Evolutionary conservation across 1,284 basidiomycete species (phyloP).

Genomic region (Ceratobasidium papillatum): DNA sequence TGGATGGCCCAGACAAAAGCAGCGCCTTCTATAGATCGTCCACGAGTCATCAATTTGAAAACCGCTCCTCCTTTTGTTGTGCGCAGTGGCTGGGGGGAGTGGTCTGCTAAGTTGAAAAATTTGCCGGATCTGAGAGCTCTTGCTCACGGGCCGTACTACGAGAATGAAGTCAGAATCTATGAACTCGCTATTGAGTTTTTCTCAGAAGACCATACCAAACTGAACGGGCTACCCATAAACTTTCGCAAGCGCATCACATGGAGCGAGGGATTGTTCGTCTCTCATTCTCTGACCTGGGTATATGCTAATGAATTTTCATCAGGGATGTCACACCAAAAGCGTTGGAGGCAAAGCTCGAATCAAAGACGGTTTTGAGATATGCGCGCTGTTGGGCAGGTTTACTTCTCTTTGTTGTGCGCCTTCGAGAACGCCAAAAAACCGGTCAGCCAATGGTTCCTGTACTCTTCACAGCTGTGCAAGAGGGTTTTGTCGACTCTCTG

Average conservation of each 20-base stretch:
- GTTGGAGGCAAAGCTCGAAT: neutral
- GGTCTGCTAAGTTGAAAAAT: neutral
- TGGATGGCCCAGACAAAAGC: neutral
- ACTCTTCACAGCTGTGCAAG: neutral
- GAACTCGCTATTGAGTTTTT: neutral
- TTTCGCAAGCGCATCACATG: too few relatives aligned
- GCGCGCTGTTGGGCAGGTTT: neutral
- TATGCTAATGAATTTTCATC: too few relatives aligned
- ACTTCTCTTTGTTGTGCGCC: neutral
- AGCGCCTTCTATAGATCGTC: too few relatives aligned
- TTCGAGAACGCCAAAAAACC: neutral
- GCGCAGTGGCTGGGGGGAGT: neutral
- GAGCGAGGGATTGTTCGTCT: too few relatives aligned
- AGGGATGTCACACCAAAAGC: too few relatives aligned
- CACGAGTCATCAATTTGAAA: neutral
- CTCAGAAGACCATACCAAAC: neutral
- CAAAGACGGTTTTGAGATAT: neutral
- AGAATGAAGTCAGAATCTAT: neutral
- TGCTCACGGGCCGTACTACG: neutral
- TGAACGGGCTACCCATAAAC: neutral
- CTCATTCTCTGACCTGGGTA: too few relatives aligned
- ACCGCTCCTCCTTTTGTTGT: neutral
- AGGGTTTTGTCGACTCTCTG: neutral
- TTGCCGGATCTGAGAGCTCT: neutral
- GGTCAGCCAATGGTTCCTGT: neutral